Evolutionary conservation across 306 rosid species (phyloP).

Genomic region (Fragaria vesca): DNA sequence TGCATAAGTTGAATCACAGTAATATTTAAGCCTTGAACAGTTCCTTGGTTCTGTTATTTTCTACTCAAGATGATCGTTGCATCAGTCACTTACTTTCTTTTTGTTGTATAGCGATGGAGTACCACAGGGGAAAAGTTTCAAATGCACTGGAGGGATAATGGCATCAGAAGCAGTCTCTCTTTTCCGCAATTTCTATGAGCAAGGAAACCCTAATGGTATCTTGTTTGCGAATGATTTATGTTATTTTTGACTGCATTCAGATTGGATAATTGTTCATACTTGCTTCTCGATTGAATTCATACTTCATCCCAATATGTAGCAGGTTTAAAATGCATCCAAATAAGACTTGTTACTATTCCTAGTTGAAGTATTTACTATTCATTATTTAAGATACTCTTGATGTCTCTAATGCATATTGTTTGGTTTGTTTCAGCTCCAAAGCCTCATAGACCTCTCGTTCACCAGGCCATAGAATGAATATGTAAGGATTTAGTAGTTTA

Average conservation of each 20-base stretch:
- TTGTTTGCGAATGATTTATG: slow-evolving; percentile 7
- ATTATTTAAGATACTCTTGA: not conserved
- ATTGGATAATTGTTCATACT: not conserved
- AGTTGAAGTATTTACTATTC: not conserved
- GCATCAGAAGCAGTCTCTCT: slow-evolving; percentile 86
- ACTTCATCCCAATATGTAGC: not conserved
- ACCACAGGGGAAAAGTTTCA: slow-evolving; percentile 51
- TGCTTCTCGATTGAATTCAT: not conserved
- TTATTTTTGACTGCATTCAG: not conserved
- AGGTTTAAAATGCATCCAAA: not conserved
- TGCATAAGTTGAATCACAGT: not conserved
- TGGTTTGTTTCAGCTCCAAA: slow-evolving; percentile 77
- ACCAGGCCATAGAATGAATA: slow-evolving; percentile 29
- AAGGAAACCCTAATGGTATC: slow-evolving; percentile 94
- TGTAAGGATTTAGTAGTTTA: not conserved
- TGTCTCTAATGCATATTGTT: not conserved
- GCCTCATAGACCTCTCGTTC: slow-evolving; percentile 70
- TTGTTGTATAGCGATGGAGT: slow-evolving; percentile 36
- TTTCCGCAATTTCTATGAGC: slow-evolving; percentile 77
- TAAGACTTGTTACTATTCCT: not conserved
- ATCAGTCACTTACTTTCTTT: slow-evolving; percentile 11
- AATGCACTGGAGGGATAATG: slow-evolving; percentile 85
- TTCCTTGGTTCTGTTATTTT: not conserved
- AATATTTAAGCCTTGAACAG: not conserved
- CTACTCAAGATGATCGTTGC: not conserved